Evolutionary conservation across 495 filamentous ascomycete genomes (phyloP).

Genomic region (Penicillium tannophilum): DNA sequence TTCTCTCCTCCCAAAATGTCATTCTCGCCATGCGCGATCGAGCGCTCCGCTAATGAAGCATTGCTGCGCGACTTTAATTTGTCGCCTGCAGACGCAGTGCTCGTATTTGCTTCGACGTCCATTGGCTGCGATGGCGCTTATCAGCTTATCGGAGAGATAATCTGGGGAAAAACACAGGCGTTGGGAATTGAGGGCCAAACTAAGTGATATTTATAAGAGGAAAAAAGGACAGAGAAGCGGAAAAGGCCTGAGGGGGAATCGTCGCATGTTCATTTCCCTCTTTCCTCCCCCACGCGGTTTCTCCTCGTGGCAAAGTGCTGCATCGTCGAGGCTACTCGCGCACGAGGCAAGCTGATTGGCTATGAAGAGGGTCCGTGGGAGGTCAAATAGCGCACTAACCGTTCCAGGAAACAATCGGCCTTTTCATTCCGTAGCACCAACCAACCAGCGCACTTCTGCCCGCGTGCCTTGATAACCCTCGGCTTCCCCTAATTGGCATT

Average conservation of each 20-base stretch:
- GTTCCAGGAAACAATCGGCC: neutral
- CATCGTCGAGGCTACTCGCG: constrained; percentile 4
- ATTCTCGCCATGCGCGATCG: constrained; percentile 41
- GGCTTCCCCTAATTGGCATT: neutral
- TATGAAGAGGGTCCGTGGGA: constrained; percentile 1
- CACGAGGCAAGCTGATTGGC: constrained; percentile 6
- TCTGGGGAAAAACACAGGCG: neutral
- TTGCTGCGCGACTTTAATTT: constrained; percentile 7
- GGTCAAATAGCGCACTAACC: neutral
- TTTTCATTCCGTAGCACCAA: neutral
- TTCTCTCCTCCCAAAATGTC: constrained; percentile 51
- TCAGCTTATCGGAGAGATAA: neutral
- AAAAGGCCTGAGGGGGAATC: neutral
- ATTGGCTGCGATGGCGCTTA: constrained; percentile 10
- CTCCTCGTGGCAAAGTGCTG: neutral
- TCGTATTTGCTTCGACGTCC: constrained; percentile 20
- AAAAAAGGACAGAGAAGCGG: neutral
- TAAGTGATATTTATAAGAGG: neutral
- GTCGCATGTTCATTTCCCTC: neutral
- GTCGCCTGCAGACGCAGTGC: neutral
- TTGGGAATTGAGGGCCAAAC: neutral
- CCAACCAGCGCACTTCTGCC: neutral
- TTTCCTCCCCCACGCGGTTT: neutral
- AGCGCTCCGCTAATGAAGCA: constrained; percentile 15
- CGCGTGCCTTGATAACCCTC: neutral